Evolutionary conservation across 1,284 basidiomycete genomes (phyloP).

Genomic region (Vanrija sp.): DNA sequence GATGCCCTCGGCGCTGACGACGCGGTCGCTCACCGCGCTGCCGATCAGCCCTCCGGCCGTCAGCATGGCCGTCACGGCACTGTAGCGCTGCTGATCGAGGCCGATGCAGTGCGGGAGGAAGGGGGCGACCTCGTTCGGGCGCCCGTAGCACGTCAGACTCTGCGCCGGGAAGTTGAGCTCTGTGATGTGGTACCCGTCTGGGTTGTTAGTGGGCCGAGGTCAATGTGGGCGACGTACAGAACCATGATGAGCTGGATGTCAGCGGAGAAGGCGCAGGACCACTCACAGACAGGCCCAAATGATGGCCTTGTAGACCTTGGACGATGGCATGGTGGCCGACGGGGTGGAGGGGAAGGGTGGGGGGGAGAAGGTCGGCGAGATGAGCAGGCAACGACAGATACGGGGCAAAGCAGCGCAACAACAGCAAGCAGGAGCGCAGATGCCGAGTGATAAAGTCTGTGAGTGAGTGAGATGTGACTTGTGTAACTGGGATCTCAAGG

Average conservation of each 20-base stretch:
- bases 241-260: constrained; percentile 44
- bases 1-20: constrained; percentile 64
- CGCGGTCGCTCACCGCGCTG: constrained; percentile 63
- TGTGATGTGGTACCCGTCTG: constrained; percentile 64
- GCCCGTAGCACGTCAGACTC: constrained; percentile 62
- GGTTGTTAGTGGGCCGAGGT: neutral
- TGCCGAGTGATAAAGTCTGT: too few species aligned
- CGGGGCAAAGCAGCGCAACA: too few species aligned
- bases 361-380: too few species aligned
- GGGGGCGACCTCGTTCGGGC: constrained; percentile 26
- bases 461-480: too few species aligned
- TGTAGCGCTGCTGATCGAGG: constrained; percentile 71
- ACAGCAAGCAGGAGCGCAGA: too few species aligned
- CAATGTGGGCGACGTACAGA: constrained; percentile 27
- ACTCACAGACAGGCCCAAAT: constrained; percentile 34
- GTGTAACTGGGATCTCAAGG: too few species aligned
- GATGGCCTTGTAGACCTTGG: neutral
- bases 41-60: constrained; percentile 83
- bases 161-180: constrained; percentile 81
- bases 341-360: too few species aligned
- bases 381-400: too few species aligned
- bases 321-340: too few species aligned
- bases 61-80: constrained; percentile 74
- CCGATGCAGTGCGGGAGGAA: constrained; percentile 59
- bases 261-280: neutral